Evolutionary conservation across 148 eudicot genomes (phyloP).

Genomic region (Arctostaphylos glauca): DNA sequence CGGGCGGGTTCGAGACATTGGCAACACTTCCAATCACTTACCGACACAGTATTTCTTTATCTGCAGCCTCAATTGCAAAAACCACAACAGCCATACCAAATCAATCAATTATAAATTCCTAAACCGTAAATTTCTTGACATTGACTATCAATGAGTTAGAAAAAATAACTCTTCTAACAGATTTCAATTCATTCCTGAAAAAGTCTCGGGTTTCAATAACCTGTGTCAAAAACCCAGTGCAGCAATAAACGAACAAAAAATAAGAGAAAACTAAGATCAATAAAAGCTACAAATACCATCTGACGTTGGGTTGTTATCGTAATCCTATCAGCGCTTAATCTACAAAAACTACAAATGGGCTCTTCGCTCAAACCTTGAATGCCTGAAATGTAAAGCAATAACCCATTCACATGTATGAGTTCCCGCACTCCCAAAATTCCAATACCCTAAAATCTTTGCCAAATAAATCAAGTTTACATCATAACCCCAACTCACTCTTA

Average conservation of each 20-base stretch:
- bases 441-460: background rate
- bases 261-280: background rate
- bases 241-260: background rate
- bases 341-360: background rate
- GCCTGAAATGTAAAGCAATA: background rate
- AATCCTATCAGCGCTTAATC: slow-evolving; percentile 10
- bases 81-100: background rate
- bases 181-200: background rate
- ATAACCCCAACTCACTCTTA: background rate
- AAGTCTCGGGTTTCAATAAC: background rate
- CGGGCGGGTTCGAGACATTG: background rate
- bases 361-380: background rate
- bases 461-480: background rate
- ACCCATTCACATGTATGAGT: background rate
- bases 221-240: background rate
- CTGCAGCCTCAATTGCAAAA: background rate
- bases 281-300: slow-evolving; percentile 1
- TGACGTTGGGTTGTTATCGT: background rate
- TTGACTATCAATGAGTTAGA: background rate
- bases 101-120: background rate
- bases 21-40: background rate
- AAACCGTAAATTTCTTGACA: background rate
- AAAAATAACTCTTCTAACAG: background rate
- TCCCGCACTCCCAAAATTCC: background rate
- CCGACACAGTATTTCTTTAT: too few relatives aligned